These are phyloP conservation scores for Microstegium vimineum DNA, from an alignment of 176 grass and related monocot genomes.

Conservation along the genomic window DNA sequence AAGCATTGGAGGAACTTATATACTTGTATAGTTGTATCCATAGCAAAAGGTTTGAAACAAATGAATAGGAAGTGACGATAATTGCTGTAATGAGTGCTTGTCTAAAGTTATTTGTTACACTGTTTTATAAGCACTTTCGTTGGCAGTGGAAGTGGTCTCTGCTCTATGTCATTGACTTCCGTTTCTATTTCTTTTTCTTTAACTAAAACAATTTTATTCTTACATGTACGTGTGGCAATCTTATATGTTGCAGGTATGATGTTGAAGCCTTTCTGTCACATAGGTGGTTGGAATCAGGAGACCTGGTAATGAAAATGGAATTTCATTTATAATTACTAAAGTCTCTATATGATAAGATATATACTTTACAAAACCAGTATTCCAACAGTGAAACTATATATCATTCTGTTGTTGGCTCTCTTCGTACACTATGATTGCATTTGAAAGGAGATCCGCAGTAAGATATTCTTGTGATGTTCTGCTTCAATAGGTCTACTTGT, in stretches of 20 bases:
- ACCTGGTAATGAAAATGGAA: conserved; percentile 43
- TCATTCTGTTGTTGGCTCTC: not conserved
- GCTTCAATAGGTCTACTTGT: not conserved
- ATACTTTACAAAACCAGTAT: not conserved
- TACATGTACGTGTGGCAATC: not conserved
- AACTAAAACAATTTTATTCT: not conserved
- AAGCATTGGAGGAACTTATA: not conserved
- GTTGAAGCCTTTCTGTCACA: conserved; percentile 62
- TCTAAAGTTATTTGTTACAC: not conserved
- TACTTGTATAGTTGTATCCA: not conserved
- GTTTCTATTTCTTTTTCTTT: not conserved
- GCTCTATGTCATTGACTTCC: not conserved
- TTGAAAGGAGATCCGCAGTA: not conserved
- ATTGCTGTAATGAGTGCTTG: too few species aligned
- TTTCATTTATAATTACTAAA: conserved; percentile 7
- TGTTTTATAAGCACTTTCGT: not conserved
- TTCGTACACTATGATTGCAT: not conserved
- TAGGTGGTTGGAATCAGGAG: conserved; percentile 54
- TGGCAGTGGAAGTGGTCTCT: not conserved
- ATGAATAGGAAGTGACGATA: not conserved
- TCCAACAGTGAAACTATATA: not conserved
- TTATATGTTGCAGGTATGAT: conserved; percentile 63
- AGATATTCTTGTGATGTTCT: not conserved
- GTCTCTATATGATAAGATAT: not conserved
- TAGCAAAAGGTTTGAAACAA: not conserved